A percentile compares a stretch with the other conserved stretches of the same genome.
phyloP scores from a whole-genome alignment of 2,329 filamentous ascomycete species.

The Bimuria novae-zelandiae region DNA sequence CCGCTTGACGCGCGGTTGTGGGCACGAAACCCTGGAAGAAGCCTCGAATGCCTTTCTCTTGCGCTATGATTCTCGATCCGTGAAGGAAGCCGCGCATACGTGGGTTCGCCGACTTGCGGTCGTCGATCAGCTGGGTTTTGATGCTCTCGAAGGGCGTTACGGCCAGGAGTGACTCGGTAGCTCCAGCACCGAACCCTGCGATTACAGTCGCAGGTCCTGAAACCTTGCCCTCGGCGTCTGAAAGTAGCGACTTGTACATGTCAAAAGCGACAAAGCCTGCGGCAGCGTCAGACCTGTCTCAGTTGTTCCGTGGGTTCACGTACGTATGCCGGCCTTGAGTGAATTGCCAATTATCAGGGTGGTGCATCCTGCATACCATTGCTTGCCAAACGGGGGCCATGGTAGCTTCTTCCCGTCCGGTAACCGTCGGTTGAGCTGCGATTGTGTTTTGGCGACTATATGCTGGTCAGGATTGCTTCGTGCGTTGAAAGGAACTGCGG shows the following conservation, averaged over 20 bases:
- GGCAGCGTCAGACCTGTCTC: constrained; percentile 8
- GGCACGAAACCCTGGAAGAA: constrained; percentile 98
- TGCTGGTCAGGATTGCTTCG: constrained; percentile 17
- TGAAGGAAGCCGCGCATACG: constrained; percentile 91
- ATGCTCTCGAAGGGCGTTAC: constrained; percentile 98
- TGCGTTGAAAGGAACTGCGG: background rate
- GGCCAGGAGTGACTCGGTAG: constrained; percentile 89
- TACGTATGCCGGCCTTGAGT: constrained; percentile 92
- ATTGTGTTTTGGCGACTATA: constrained; percentile 88
- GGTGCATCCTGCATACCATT: constrained; percentile 98
- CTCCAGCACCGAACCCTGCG: constrained; percentile 90
- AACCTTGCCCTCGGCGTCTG: constrained; percentile 83
- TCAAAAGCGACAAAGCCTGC: constrained; percentile 93
- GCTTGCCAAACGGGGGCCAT: constrained; percentile 88
- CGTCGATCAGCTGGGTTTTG: constrained; percentile 98
- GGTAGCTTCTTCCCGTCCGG: constrained; percentile 84
- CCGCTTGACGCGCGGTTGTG: constrained; percentile 90
- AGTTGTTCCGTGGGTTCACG: constrained; percentile 41
- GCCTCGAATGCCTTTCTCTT: constrained; percentile 83
- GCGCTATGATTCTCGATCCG: constrained; percentile 82
- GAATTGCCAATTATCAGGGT: constrained; percentile 97
- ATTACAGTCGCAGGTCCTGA: constrained; percentile 89
- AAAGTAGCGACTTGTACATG: constrained; percentile 82
- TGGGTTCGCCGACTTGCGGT: constrained; percentile 83
- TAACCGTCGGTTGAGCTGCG: constrained; percentile 86